A percentile compares a stretch with the other conserved stretches of the same genome.
Evolutionary conservation across 2,329 filamentous ascomycete genomes (phyloP).

Genomic region (Fusarium nanum): DNA sequence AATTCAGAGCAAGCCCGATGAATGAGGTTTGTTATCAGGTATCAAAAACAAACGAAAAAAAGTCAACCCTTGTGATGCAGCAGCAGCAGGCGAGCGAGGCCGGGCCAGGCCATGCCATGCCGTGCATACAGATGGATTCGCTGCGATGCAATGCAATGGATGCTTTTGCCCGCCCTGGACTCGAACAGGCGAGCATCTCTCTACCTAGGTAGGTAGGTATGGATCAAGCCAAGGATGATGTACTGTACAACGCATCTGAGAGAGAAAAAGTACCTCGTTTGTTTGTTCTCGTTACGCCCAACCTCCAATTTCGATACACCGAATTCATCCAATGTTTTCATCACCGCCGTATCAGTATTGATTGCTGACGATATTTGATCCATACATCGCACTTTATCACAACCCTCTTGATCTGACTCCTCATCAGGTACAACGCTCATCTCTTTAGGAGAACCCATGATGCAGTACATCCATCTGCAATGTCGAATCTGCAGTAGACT

Average conservation of each 20-base stretch:
- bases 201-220: no score
- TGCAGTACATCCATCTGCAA: background rate
- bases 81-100: background rate
- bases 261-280: conserved; percentile 10
- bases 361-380: background rate
- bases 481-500: conserved; percentile 23
- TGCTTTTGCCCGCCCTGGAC: background rate
- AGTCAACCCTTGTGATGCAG: conserved; percentile 23
- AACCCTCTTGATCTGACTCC: background rate
- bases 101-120: background rate
- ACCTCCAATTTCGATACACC: conserved; percentile 7
- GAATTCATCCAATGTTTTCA: background rate
- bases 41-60: conserved; percentile 7
- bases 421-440: background rate
- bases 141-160: conserved; percentile 7
- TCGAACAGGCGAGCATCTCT: conserved; percentile 9
- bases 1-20: background rate
- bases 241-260: conserved; percentile 32
- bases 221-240: conserved; percentile 29
- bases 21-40: conserved; percentile 31
- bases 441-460: conserved; percentile 19
- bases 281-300: conserved; percentile 19
- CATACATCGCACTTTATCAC: background rate
- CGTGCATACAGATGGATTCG: background rate
- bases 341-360: background rate